Percentiles rank a stretch among this genome's conserved stretches.
These are phyloP conservation scores for Aspergillus eucalypticola DNA, from an alignment of 2,329 filamentous ascomycete species.

Conservation along the genomic window DNA sequence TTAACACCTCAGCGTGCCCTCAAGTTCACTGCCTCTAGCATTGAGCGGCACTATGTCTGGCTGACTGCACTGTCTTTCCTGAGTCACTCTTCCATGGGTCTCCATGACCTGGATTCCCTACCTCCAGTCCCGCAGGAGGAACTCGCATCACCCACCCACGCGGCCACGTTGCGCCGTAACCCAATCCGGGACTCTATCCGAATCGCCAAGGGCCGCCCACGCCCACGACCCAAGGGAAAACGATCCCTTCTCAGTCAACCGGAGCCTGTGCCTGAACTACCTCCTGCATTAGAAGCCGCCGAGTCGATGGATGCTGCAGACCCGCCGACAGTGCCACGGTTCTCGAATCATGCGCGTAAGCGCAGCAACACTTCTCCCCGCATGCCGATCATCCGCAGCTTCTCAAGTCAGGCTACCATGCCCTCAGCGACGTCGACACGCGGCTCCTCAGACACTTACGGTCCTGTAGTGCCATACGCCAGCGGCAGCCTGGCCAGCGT, in stretches of 20 bases:
- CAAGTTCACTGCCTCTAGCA: constrained; percentile 84
- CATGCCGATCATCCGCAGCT: constrained; percentile 70
- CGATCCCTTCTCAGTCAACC: constrained; percentile 37
- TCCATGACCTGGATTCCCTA: constrained; percentile 69
- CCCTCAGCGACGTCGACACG: constrained; percentile 36
- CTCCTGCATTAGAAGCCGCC: constrained; percentile 29
- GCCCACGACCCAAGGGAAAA: constrained; percentile 43
- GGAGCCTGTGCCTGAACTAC: constrained; percentile 37
- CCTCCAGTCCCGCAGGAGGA: constrained; percentile 54
- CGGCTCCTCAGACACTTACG: constrained; percentile 60
- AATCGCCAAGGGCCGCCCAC: constrained; percentile 73
- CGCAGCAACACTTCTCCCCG: constrained; percentile 85
- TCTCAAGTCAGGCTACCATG: constrained; percentile 56
- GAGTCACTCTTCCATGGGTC: constrained; percentile 79
- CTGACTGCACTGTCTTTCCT: constrained; percentile 92
- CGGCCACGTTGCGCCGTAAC: constrained; percentile 54
- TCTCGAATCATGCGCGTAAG: constrained; percentile 72
- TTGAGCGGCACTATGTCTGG: constrained; percentile 93
- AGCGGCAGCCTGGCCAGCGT: constrained; percentile 44
- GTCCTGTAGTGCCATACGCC: constrained; percentile 34
- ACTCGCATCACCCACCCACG: constrained; percentile 42
- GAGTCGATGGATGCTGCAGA: constrained; percentile 47
- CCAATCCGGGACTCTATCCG: constrained; percentile 86
- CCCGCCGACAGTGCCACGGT: constrained; percentile 55
- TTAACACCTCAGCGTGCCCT: constrained; percentile 88